Percentiles rank a stretch among this genome's conserved stretches.
Conservation (phyloP, 768 basidiomycete genomes). For the Xerocomus potaroensis region DNA sequence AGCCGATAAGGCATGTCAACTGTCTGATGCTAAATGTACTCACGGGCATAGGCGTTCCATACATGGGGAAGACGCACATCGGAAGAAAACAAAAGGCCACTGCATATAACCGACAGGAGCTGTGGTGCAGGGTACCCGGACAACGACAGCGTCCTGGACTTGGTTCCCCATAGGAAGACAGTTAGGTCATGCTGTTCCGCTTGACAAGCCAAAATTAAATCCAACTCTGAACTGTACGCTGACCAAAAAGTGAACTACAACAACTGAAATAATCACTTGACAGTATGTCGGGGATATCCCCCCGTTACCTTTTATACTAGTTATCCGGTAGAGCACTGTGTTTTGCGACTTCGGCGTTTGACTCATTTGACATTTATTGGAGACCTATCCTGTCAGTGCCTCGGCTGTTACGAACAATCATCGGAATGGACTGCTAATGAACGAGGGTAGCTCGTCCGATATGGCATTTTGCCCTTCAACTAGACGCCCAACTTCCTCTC, state of each 20-base stretch:
- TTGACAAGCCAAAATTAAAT: constrained; percentile 46
- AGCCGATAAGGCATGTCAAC: constrained; percentile 43
- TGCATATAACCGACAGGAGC: constrained; percentile 37
- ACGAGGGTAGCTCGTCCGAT: constrained; percentile 15
- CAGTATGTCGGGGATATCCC: constrained; percentile 22
- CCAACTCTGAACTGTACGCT: constrained; percentile 31
- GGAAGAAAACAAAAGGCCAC: constrained; percentile 35
- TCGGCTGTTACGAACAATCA: too few species aligned
- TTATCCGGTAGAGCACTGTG: too few species aligned
- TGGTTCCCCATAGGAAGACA: constrained; percentile 47
- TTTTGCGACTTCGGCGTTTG: too few species aligned
- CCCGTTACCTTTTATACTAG: too few species aligned
- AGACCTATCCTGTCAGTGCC: too few species aligned
- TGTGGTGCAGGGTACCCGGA: constrained; percentile 32
- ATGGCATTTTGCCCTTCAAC: constrained; percentile 27
- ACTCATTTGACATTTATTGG: not conserved
- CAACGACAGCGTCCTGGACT: constrained; percentile 22
- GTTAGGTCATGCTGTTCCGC: constrained; percentile 46
- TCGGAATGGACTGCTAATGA: too few species aligned
- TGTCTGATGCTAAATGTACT: constrained; percentile 38
- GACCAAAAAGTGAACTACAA: constrained; percentile 54
- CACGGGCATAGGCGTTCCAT: constrained; percentile 40
- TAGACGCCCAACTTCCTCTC: constrained; percentile 27
- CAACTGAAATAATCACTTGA: constrained; percentile 19
- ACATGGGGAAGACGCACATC: constrained; percentile 49